These are phyloP conservation scores for Phyllosticta citrichinensis DNA, from an alignment of 2,329 filamentous ascomycete species.

Conservation along the genomic window DNA sequence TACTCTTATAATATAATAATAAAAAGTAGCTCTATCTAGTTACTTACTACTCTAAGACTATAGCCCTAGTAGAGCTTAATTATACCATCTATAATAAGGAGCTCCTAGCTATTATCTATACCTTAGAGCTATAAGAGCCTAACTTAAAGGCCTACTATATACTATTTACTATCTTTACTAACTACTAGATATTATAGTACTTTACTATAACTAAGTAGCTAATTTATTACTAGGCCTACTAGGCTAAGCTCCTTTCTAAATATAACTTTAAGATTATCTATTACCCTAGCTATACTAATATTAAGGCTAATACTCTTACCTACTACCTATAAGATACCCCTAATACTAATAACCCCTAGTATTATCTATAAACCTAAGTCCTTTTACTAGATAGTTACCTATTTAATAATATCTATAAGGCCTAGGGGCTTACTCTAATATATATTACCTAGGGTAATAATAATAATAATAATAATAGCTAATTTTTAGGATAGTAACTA, in stretches of 20 bases:
- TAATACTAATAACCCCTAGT: too few species aligned
- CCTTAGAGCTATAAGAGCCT: neutral
- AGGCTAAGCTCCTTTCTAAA: neutral
- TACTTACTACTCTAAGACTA: neutral
- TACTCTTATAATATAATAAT: neutral
- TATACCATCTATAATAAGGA: neutral
- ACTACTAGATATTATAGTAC: neutral
- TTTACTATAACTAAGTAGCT: neutral
- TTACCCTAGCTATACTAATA: neutral
- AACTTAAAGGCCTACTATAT: neutral
- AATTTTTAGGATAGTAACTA: too few species aligned
- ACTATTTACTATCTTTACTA: neutral
- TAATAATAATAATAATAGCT: too few species aligned
- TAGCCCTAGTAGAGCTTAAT: neutral
- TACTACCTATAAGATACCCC: neutral
- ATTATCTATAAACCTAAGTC: too few species aligned
- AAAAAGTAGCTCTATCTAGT: neutral
- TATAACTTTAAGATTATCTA: neutral
- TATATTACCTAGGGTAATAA: too few species aligned
- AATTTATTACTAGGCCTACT: neutral
- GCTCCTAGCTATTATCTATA: neutral
- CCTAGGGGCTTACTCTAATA: too few species aligned
- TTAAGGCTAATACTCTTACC: neutral
- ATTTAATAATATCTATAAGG: too few species aligned
- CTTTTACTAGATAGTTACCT: too few species aligned